phyloP scores from a whole-genome alignment of 116 monocot genomes.

The Trichopus zeylanicus region DNA sequence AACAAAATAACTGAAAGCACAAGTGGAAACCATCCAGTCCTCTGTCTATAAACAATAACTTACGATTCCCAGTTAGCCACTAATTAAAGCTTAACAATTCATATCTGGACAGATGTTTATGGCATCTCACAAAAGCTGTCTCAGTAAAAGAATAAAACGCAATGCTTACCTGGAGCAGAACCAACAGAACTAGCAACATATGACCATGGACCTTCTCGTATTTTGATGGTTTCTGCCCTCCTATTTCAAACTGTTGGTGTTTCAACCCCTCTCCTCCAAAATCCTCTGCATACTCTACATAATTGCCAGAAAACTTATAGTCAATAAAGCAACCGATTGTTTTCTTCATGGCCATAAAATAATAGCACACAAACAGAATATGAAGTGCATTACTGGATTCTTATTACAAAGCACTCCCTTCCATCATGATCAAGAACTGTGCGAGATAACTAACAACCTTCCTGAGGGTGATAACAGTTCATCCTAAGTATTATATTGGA shows the following conservation, averaged over 20 bases:
- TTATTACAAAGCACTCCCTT: slow-evolving; percentile 84
- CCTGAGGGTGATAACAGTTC: slow-evolving; percentile 69
- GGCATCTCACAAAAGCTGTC: neutral
- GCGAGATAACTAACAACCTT: slow-evolving; percentile 83
- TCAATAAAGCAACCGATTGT: neutral
- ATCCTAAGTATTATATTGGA: slow-evolving; percentile 81
- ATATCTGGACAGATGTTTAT: too few relatives aligned
- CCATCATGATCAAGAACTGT: slow-evolving; percentile 75
- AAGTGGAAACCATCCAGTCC: neutral
- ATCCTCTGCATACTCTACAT: slow-evolving; percentile 88
- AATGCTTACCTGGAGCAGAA: slow-evolving; percentile 72
- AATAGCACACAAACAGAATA: too few relatives aligned
- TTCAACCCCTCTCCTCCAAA: slow-evolving; percentile 98
- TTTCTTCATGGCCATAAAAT: too few relatives aligned
- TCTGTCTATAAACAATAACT: neutral
- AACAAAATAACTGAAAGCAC: neutral
- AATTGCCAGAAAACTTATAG: slow-evolving; percentile 4
- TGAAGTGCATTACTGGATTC: slow-evolving; percentile 38
- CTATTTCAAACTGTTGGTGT: slow-evolving; percentile 61
- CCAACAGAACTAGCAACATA: slow-evolving; percentile 88
- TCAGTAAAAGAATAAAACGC: too few relatives aligned
- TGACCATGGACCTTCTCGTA: slow-evolving; percentile 84
- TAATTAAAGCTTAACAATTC: too few relatives aligned
- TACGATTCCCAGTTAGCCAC: neutral
- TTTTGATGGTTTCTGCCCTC: slow-evolving; percentile 74